Evolutionary conservation across 495 filamentous ascomycete species (phyloP).

Genomic region (Delitschia confertaspora): DNA sequence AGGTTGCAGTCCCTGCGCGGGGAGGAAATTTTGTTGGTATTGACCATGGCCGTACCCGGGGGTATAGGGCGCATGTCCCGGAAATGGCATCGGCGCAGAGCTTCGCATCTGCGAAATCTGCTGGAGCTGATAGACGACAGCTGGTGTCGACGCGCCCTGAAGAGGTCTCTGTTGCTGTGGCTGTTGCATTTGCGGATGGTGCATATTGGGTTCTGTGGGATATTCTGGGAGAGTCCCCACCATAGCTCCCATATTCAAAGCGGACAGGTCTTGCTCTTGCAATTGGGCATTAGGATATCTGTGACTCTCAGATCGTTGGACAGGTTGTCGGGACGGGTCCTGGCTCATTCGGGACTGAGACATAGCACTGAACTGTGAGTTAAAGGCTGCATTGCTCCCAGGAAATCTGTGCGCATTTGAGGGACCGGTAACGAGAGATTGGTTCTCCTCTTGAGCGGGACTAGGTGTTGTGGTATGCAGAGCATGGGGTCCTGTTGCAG

Average conservation of each 20-base stretch:
- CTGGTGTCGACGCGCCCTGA: constrained; percentile 34
- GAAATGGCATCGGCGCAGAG: constrained; percentile 30
- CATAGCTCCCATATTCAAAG: constrained; percentile 43
- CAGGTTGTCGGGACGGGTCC: constrained; percentile 26
- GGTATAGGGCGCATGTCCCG: constrained; percentile 10
- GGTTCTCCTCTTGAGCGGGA: constrained; percentile 24
- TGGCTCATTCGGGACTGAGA: constrained; percentile 15
- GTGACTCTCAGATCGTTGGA: not conserved
- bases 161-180: constrained; percentile 16
- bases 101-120: constrained; percentile 41
- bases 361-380: constrained; percentile 28
- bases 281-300: constrained; percentile 23
- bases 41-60: constrained; percentile 13
- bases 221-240: constrained; percentile 40
- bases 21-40: constrained; percentile 28
- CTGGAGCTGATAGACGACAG: constrained; percentile 38
- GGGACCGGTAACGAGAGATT: constrained; percentile 8
- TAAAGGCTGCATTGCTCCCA: constrained; percentile 22
- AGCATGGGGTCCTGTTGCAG: constrained; percentile 22
- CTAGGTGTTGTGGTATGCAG: constrained; percentile 16
- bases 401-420: constrained; percentile 10
- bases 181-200: constrained; percentile 12
- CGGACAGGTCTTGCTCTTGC: constrained; percentile 34
- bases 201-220: not conserved
- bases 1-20: constrained; percentile 12